Percentiles rank a stretch among this genome's conserved stretches.
Conservation (phyloP, 176 grass and related monocot genomes). For the Eremochloa ophiuroides region DNA sequence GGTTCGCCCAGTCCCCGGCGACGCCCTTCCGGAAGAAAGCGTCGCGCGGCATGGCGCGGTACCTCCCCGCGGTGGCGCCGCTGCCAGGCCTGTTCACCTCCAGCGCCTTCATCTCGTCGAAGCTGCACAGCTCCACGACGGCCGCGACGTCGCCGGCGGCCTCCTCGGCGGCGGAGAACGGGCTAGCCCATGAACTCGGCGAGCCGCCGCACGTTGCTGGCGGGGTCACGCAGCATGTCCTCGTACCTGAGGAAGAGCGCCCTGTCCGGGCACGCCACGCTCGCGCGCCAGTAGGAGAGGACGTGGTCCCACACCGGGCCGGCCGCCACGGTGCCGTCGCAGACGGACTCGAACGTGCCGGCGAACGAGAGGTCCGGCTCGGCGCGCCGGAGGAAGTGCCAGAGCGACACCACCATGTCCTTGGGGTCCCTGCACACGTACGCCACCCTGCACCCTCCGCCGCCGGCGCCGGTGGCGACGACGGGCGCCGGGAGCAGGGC, state of each 20-base stretch:
- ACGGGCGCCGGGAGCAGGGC: conserved; percentile 27
- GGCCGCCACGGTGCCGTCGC: conserved; percentile 27
- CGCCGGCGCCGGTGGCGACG: neutral
- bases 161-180: conserved; percentile 41
- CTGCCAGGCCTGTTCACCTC: conserved; percentile 35
- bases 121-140: conserved; percentile 49
- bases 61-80: neutral
- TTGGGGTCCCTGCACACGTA: conserved; percentile 51
- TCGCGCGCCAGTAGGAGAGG: conserved; percentile 40
- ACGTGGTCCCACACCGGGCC: conserved; percentile 56
- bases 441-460: conserved; percentile 13
- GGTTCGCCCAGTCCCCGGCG: conserved; percentile 49
- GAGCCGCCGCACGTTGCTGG: conserved; percentile 3
- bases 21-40: conserved; percentile 38
- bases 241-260: conserved; percentile 58
- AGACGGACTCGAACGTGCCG: conserved; percentile 32
- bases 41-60: neutral
- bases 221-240: conserved; percentile 28
- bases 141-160: conserved; percentile 6
- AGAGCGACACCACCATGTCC: conserved; percentile 30
- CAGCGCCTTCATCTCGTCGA: conserved; percentile 35
- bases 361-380: conserved; percentile 13
- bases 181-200: conserved; percentile 40
- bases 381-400: conserved; percentile 10
- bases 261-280: neutral